phyloP scores from a whole-genome alignment of 2,329 filamentous ascomycete genomes.

The Trichoderma brevicompactum region DNA sequence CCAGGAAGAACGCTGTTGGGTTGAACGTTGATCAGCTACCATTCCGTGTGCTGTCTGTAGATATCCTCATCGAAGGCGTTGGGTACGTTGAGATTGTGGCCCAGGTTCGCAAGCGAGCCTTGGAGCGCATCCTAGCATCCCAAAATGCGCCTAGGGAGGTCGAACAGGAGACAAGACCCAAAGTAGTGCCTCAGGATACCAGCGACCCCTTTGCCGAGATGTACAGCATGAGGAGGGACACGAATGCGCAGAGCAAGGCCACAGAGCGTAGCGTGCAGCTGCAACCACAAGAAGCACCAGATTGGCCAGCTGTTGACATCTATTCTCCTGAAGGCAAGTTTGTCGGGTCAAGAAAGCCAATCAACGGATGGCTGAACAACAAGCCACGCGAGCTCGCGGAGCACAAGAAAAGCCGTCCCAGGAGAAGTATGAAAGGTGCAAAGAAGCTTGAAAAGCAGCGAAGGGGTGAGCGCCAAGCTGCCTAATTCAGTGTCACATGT shows the following conservation, averaged over 20 bases:
- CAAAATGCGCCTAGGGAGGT: conserved; percentile 28
- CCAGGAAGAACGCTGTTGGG: conserved; percentile 63
- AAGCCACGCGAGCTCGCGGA: conserved; percentile 57
- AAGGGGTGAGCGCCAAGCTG: conserved; percentile 35
- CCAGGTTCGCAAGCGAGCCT: conserved; percentile 70
- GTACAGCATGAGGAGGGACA: conserved; percentile 36
- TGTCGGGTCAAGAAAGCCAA: conserved; percentile 66
- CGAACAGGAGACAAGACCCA: conserved; percentile 25
- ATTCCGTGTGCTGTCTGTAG: conserved; percentile 77
- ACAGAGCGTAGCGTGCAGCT: conserved; percentile 16
- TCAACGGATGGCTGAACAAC: conserved; percentile 71
- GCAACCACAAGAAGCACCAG: conserved; percentile 38
- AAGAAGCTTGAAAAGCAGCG: conserved; percentile 49
- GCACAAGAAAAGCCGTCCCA: conserved; percentile 60
- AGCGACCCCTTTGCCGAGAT: conserved; percentile 38
- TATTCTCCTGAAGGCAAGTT: conserved; percentile 85
- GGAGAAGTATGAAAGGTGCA: conserved; percentile 69
- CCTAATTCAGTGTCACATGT: conserved; percentile 22
- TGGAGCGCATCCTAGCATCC: conserved; percentile 35
- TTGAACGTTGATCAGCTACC: conserved; percentile 71
- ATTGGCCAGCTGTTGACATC: conserved; percentile 77
- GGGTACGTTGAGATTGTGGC: conserved; percentile 90
- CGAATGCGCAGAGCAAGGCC: not conserved
- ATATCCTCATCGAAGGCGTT: conserved; percentile 88
- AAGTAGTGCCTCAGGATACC: not conserved